Evolutionary conservation across 2,329 filamentous ascomycete species (phyloP).

Genomic region (Laburnicola sp.): DNA sequence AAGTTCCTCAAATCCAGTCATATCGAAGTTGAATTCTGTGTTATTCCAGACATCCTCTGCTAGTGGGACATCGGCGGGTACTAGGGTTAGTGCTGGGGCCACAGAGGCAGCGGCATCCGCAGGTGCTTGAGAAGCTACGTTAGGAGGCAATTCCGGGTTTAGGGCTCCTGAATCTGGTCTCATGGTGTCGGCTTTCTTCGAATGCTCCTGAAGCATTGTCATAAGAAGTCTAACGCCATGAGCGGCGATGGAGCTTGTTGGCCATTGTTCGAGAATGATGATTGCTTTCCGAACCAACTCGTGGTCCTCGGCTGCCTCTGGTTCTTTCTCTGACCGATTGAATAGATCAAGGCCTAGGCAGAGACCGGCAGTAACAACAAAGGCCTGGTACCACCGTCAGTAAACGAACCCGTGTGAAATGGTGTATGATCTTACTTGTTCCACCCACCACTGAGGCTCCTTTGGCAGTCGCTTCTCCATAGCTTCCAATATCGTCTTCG

Average conservation of each 20-base stretch:
- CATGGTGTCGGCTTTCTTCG: slow-evolving; percentile 23
- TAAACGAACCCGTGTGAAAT: too few species aligned
- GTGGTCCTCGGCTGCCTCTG: slow-evolving; percentile 29
- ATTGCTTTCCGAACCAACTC: slow-evolving; percentile 40
- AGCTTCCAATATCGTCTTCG: slow-evolving; percentile 47
- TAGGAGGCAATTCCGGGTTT: slow-evolving; percentile 12
- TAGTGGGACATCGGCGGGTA: slow-evolving; percentile 8
- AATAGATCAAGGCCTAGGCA: slow-evolving; percentile 36
- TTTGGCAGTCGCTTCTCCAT: slow-evolving; percentile 42
- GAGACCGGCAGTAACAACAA: slow-evolving; percentile 36
- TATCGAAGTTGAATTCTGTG: slow-evolving; percentile 32
- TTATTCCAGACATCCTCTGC: slow-evolving; percentile 18
- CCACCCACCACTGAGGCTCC: slow-evolving; percentile 50
- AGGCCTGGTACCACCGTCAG: slow-evolving; percentile 18
- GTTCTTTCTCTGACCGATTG: slow-evolving; percentile 24
- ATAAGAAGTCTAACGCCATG: slow-evolving; percentile 45
- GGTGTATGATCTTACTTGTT: slow-evolving; percentile 23
- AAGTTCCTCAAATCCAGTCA: slow-evolving; percentile 30
- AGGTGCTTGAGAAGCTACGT: slow-evolving; percentile 15
- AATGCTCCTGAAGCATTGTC: slow-evolving; percentile 39
- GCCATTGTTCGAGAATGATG: slow-evolving; percentile 35
- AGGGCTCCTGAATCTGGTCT: slow-evolving; percentile 8
- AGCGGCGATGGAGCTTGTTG: slow-evolving; percentile 45
- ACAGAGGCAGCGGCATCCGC: slow-evolving; percentile 11
- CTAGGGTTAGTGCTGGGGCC: background rate